Evolutionary conservation across 306 rosid species (phyloP).

Genomic region (Glycine soja): DNA sequence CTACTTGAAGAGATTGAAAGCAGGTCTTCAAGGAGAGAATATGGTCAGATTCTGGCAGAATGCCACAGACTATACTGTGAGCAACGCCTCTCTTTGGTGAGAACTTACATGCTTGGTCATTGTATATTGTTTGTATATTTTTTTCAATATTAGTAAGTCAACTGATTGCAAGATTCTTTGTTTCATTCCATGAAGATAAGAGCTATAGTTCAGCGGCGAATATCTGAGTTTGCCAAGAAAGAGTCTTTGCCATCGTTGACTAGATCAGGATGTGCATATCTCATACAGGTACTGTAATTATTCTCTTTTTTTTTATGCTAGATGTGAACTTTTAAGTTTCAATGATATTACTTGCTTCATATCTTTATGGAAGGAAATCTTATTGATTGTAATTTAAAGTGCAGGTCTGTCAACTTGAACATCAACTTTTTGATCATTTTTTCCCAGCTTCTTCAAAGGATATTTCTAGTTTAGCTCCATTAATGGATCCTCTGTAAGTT

Average conservation of each 20-base stretch:
- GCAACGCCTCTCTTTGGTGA: constrained; percentile 94
- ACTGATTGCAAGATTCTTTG: constrained; percentile 43
- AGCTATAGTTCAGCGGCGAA: constrained; percentile 86
- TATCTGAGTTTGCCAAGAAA: constrained; percentile 92
- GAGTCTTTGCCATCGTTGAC: constrained; percentile 94
- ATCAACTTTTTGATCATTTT: constrained; percentile 93
- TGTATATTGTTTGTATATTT: constrained; percentile 14
- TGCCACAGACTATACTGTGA: constrained; percentile 96
- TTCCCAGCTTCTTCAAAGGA: constrained; percentile 92
- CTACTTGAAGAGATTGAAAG: constrained; percentile 92
- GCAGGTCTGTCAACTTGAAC: constrained; percentile 99
- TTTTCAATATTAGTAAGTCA: constrained; percentile 29
- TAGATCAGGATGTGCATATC: constrained; percentile 98
- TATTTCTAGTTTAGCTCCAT: constrained; percentile 84
- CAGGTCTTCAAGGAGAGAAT: constrained; percentile 94
- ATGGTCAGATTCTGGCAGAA: constrained; percentile 85
- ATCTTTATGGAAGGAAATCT: constrained; percentile 30
- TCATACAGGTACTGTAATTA: constrained; percentile 75
- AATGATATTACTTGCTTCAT: constrained; percentile 28
- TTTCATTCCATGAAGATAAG: constrained; percentile 67
- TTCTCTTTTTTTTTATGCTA: constrained; percentile 29
- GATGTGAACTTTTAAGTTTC: constrained; percentile 22
- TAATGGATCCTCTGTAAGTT: constrained; percentile 96
- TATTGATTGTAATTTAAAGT: constrained; percentile 44
- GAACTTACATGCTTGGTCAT: constrained; percentile 57